These are phyloP conservation scores for Umbelopsis ramanniana DNA, from an alignment of 192 early-diverging fungal species.

Conservation along the genomic window DNA sequence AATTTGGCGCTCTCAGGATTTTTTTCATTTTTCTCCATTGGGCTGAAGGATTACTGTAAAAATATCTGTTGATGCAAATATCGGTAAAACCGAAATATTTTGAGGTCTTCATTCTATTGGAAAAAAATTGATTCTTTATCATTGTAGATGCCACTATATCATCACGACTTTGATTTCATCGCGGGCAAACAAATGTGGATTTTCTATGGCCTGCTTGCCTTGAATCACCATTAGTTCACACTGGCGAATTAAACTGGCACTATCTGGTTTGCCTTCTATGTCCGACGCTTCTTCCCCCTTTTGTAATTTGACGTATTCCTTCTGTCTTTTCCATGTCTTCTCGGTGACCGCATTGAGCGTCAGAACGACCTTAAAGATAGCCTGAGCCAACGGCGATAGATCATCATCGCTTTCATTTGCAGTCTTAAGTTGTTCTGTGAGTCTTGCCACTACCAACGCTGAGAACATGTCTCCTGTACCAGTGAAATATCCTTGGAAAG, in stretches of 20 bases:
- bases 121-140: neutral
- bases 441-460: slow-evolving; percentile 69
- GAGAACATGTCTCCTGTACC: slow-evolving; percentile 94
- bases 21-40: neutral
- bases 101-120: neutral
- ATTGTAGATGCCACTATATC: neutral
- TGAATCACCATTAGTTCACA: slow-evolving; percentile 79
- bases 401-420: neutral
- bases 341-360: slow-evolving; percentile 74
- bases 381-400: slow-evolving; percentile 42
- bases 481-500: slow-evolving; percentile 78
- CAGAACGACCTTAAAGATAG: slow-evolving; percentile 70
- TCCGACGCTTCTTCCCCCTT: slow-evolving; percentile 21
- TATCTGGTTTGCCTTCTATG: slow-evolving; percentile 30
- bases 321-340: slow-evolving; percentile 59
- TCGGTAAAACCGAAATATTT: neutral
- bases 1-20: too few species aligned
- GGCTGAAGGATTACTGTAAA: neutral
- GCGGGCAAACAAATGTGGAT: slow-evolving; percentile 35
- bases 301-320: neutral
- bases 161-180: slow-evolving; percentile 11
- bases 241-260: slow-evolving; percentile 50
- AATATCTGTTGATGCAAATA: neutral
- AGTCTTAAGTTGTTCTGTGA: slow-evolving; percentile 45
- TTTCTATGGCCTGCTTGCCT: slow-evolving; percentile 62